Evolutionary conservation across 257 asterid species (phyloP).

Genomic region (Solanum tarapatanum): DNA sequence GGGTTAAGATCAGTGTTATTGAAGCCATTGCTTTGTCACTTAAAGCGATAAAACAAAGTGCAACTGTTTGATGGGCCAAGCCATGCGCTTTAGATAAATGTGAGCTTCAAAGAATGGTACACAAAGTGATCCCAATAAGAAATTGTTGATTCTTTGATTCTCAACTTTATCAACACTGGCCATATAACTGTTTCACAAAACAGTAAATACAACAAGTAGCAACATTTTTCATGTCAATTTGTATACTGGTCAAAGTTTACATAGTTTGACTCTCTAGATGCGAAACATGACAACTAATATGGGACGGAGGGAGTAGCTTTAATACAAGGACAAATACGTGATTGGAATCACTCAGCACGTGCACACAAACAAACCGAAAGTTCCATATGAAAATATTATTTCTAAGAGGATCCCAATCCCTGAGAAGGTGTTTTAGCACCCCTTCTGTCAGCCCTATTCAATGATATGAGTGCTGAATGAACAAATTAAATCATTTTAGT

Average conservation of each 20-base stretch:
- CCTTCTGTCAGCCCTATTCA: background rate
- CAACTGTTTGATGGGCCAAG: background rate
- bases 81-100: too few relatives aligned
- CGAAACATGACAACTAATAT: background rate
- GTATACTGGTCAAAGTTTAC: background rate
- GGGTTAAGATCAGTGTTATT: background rate
- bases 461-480: background rate
- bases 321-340: background rate
- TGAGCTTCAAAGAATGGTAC: background rate
- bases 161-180: background rate
- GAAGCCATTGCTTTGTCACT: background rate
- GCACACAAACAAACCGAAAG: background rate
- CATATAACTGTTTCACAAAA: background rate
- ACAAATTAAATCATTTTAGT: background rate
- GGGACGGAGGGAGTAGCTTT: background rate
- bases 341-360: background rate
- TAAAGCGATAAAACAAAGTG: background rate
- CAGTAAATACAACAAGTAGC: background rate
- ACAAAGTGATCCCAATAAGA: background rate
- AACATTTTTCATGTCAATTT: background rate
- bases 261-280: background rate
- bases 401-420: background rate
- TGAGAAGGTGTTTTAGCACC: background rate
- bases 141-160: background rate
- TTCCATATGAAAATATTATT: too few relatives aligned